A percentile compares a stretch with the other conserved stretches of the same genome.
phyloP scores from a whole-genome alignment of 495 filamentous ascomycete genomes.

The Alectoria sarmentosa region DNA sequence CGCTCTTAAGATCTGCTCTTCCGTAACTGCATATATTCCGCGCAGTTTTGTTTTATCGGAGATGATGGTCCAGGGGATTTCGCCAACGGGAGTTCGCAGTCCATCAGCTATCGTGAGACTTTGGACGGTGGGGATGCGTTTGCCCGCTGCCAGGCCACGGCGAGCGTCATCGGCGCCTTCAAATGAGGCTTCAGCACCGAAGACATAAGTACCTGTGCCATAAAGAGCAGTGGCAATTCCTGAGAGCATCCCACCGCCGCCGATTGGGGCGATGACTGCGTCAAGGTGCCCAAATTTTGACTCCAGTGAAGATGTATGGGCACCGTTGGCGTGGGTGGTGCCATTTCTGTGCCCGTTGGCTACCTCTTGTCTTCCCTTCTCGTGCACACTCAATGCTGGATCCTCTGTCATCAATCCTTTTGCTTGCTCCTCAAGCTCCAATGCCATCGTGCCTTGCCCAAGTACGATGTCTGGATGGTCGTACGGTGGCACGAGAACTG shows the following conservation, averaged over 20 bases:
- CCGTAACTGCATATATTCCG: constrained; percentile 70
- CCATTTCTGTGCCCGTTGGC: neutral
- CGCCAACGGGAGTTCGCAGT: constrained; percentile 74
- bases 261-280: constrained; percentile 79
- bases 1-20: constrained; percentile 74
- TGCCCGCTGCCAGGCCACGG: constrained; percentile 54
- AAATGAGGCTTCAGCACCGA: constrained; percentile 86
- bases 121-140: constrained; percentile 58
- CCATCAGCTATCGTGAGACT: constrained; percentile 87
- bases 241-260: constrained; percentile 82
- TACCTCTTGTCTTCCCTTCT: constrained; percentile 14
- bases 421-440: constrained; percentile 77
- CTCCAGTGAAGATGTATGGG: neutral
- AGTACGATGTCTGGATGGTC: constrained; percentile 87
- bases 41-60: constrained; percentile 60
- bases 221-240: constrained; percentile 72
- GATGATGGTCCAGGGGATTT: constrained; percentile 74
- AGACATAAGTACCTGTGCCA: constrained; percentile 56
- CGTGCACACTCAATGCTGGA: constrained; percentile 21
- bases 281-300: constrained; percentile 40
- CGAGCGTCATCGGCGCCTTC: constrained; percentile 78
- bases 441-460: constrained; percentile 78
- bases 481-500: constrained; percentile 79
- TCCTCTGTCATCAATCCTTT: constrained; percentile 39
- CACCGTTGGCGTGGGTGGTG: neutral